Evolutionary conservation across 2,329 filamentous ascomycete species (phyloP), one percentile per base, ranked within the genome.

Genomic region (Arthrobotrys megalospora): DNA sequence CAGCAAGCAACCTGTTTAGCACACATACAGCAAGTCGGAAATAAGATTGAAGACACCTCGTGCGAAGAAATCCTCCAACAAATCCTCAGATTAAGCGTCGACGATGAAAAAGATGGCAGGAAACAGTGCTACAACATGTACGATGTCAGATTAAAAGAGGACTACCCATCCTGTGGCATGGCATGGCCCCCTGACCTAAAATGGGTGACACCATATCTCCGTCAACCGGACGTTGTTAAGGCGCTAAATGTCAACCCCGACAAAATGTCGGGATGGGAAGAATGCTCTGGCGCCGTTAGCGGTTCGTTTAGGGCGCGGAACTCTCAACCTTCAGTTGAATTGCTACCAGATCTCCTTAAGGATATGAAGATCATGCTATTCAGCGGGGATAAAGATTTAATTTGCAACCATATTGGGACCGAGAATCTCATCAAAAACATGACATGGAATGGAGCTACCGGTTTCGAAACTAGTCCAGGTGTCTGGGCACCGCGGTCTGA

Each of bases 391-490:
- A 90, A 97, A 82, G 96, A 99, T 84, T 86, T 98, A 24, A 98
- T 99, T 81, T 99, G 96, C 88, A 99, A 99, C 84, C 94, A 99
- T 83, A 86, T 97, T 34, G 96, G 96, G 75, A 99, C 96, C 0
- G 96, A 99, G 83, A 89, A 92, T 32, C 85, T 99, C 81, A 97
- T 99, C 83, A 90, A 91, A 84, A 94, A 93, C 82, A 90, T 99
- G 89, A 86, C 91, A 81, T 99, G 94, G 93, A 96, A 94, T 81
- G 94, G 92, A 64, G 95, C 91, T 70, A 95, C 92, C 81, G 96
- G 96, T 3, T 97, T 99, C 82, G 94, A 98, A 84, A 80, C 77
- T 14, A 91, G 92, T 0, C 92, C 93, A 0, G 95, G 94, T 12
- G 93, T 93, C 68, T 94, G 92, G 90, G 94, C 96, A 3, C 94